Percentiles rank a stretch among this genome's conserved stretches.
These are phyloP conservation scores for Microcyclosporella mali DNA, from an alignment of 2,329 filamentous ascomycete genomes.

Conservation along the genomic window DNA sequence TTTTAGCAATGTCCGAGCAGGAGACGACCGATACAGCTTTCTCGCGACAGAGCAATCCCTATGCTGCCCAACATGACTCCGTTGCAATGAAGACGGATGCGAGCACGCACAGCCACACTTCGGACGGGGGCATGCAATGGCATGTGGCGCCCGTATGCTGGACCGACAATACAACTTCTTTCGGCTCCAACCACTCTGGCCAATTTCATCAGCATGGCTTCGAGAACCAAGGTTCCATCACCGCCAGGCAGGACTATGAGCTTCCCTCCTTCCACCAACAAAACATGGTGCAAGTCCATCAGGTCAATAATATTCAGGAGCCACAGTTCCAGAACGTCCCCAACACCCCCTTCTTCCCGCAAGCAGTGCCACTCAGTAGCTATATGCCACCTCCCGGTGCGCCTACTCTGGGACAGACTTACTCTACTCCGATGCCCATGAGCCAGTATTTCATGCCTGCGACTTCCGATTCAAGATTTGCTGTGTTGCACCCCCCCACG, in stretches of 20 bases:
- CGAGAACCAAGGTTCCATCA: conserved; percentile 5
- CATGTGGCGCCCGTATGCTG: background rate
- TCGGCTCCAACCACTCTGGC: background rate
- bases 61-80: background rate
- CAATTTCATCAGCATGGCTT: background rate
- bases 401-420: conserved; percentile 2
- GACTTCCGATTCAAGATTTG: conserved; percentile 5
- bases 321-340: conserved; percentile 20
- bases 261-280: conserved; percentile 10
- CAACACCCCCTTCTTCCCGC: conserved; percentile 15
- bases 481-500: conserved; percentile 10
- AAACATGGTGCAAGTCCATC: conserved; percentile 13
- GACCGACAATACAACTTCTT: background rate
- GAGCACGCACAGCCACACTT: background rate
- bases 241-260: conserved; percentile 11
- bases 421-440: conserved; percentile 7
- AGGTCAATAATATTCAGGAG: conserved; percentile 15
- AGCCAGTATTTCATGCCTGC: conserved; percentile 15
- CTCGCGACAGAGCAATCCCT: conserved; percentile 1
- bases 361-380: conserved; percentile 11
- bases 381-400: conserved; percentile 3
- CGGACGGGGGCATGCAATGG: background rate
- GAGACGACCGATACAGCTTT: background rate
- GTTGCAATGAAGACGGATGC: conserved; percentile 2
- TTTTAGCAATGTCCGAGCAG: no score